phyloP scores from a whole-genome alignment of 2,329 filamentous ascomycete genomes.

The Sordariomycetes sp. region DNA sequence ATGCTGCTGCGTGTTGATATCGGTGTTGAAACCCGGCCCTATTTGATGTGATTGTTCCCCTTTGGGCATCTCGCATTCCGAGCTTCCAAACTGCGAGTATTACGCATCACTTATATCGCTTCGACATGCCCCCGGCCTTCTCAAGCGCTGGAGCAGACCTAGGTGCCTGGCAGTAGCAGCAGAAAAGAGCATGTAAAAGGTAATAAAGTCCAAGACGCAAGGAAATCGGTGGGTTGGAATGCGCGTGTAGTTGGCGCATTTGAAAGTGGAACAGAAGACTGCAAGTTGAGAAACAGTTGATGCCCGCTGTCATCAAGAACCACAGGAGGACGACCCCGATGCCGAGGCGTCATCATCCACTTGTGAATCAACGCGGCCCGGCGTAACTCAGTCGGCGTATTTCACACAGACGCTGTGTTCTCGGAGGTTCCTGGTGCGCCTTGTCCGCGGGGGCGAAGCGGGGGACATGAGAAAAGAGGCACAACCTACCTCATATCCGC shows the following conservation, averaged over 20 bases:
- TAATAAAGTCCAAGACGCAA: not conserved
- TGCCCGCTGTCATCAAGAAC: not conserved
- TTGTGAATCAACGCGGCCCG: not conserved
- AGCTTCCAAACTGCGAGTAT: not conserved
- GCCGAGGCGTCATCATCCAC: not conserved
- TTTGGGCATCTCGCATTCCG: not conserved
- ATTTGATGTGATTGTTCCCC: not conserved
- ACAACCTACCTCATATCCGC: slow-evolving; percentile 3
- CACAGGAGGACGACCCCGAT: not conserved
- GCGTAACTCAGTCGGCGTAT: not conserved
- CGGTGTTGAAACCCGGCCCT: not conserved
- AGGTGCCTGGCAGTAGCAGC: not conserved
- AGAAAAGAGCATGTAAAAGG: not conserved
- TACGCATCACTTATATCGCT: not conserved
- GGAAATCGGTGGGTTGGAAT: not conserved
- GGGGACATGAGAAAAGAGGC: not conserved
- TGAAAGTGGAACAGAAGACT: not conserved
- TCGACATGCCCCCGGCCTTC: not conserved
- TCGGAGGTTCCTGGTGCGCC: not conserved
- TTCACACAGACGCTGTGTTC: not conserved
- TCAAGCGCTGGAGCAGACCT: not conserved
- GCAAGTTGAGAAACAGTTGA: not conserved
- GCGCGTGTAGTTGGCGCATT: not conserved
- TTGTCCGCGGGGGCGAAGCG: not conserved
- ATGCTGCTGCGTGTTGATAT: not conserved